phyloP scores from a whole-genome alignment of 768 basidiomycete genomes.

The Cyathus striatus region DNA sequence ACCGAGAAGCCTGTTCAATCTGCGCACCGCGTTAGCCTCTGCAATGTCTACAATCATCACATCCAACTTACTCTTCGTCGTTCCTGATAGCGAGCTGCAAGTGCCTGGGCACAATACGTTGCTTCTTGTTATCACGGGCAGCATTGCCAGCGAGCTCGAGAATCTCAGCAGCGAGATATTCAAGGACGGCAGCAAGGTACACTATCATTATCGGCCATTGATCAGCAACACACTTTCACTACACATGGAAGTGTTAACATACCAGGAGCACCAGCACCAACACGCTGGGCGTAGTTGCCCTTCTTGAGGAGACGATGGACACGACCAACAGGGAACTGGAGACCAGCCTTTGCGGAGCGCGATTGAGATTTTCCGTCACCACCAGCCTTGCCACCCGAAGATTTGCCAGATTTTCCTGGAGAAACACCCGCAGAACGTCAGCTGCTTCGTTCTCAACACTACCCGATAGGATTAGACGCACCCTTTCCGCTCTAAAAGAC shows the following conservation, averaged over 20 bases:
- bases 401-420: slow-evolving; percentile 57
- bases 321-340: slow-evolving; percentile 91
- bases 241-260: slow-evolving; percentile 8
- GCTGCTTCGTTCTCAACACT: not conserved
- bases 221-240: not conserved
- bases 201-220: slow-evolving; percentile 34
- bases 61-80: slow-evolving; percentile 70
- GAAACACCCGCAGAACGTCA: slow-evolving; percentile 3
- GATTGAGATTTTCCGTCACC: slow-evolving; percentile 53
- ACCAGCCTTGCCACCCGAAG: slow-evolving; percentile 65
- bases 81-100: slow-evolving; percentile 92
- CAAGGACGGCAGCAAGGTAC: slow-evolving; percentile 89
- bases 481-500: slow-evolving; percentile 34
- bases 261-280: slow-evolving; percentile 88
- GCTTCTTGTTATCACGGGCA: slow-evolving; percentile 89
- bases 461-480: slow-evolving; percentile 3
- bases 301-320: slow-evolving; percentile 85
- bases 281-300: slow-evolving; percentile 82
- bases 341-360: slow-evolving; percentile 71
- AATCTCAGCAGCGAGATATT: slow-evolving; percentile 91
- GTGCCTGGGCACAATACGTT: slow-evolving; percentile 94
- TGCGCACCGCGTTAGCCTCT: slow-evolving; percentile 14
- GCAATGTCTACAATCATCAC: not conserved
- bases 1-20: slow-evolving; percentile 66
- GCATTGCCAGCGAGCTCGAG: slow-evolving; percentile 90